Conservation (phyloP, 148 eudicot species). For the Fagopyrum esculentum region DNA sequence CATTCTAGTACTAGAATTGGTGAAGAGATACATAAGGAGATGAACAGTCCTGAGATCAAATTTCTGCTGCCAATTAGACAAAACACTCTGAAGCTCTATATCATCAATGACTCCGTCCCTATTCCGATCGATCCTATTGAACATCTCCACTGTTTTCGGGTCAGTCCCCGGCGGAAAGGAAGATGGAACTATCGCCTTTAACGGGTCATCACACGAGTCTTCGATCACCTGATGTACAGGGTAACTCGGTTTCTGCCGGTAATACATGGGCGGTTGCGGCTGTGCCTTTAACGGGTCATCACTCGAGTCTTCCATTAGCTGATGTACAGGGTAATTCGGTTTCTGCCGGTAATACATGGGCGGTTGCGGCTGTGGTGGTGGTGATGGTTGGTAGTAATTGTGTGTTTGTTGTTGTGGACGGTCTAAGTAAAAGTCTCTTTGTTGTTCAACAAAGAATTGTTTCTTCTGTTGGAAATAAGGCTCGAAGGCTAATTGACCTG, state of each 20-base stretch:
- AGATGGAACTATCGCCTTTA: neutral
- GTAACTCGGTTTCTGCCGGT: neutral
- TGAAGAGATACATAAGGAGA: neutral
- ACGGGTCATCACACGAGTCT: neutral
- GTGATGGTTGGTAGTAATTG: neutral
- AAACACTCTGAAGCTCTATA: neutral
- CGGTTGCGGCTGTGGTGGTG: neutral
- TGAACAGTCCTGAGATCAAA: neutral
- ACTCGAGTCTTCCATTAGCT: neutral
- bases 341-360: neutral
- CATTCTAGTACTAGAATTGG: neutral
- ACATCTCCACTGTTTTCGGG: neutral
- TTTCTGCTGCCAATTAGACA: neutral
- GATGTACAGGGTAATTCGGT: neutral
- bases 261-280: neutral
- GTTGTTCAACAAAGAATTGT: too few relatives aligned
- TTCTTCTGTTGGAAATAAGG: neutral
- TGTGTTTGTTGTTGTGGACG: neutral
- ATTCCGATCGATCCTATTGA: neutral
- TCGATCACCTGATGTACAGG: neutral
- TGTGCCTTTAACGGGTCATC: neutral
- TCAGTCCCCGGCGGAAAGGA: neutral
- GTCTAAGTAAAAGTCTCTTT: neutral
- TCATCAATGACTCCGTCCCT: neutral
- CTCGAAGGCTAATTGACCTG: neutral